Conservation (phyloP, 345 rosid genomes). For the Reutealis trisperma region DNA sequence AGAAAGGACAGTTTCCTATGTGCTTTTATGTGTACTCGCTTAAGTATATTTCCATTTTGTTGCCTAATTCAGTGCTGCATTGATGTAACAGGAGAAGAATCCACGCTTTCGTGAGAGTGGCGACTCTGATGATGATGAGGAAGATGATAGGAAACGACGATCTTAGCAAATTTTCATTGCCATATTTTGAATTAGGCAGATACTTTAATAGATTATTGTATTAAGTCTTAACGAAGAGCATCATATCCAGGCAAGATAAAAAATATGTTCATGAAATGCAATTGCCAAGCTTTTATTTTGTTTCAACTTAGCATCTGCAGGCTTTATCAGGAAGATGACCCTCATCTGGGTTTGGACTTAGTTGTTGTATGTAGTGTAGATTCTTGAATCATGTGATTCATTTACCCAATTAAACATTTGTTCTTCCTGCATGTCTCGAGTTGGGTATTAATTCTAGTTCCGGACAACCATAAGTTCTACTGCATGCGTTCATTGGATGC, state of each 20-base stretch:
- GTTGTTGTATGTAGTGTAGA: not conserved
- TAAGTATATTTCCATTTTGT: not conserved
- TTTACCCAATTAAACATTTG: no score
- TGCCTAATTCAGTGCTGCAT: conserved; percentile 4
- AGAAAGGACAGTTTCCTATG: not conserved
- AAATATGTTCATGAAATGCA: not conserved
- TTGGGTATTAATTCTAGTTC: no score
- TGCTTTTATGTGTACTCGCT: not conserved
- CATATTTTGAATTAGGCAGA: not conserved
- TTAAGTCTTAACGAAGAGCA: not conserved
- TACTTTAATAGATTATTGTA: not conserved
- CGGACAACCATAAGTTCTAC: no score
- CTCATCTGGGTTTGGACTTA: not conserved
- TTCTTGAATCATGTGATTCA: no score
- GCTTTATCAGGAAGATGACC: no score
- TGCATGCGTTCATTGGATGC: no score
- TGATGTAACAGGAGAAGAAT: conserved; percentile 75
- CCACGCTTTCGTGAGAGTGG: conserved; percentile 98
- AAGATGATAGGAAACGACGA: conserved; percentile 62
- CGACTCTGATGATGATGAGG: conserved; percentile 93
- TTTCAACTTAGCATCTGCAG: not conserved
- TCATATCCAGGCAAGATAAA: not conserved
- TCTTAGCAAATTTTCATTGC: conserved; percentile 26
- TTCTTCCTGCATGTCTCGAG: no score
- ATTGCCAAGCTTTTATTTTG: not conserved